Conservation (phyloP, 1,284 basidiomycete species). For the Puccinia triticina region DNA sequence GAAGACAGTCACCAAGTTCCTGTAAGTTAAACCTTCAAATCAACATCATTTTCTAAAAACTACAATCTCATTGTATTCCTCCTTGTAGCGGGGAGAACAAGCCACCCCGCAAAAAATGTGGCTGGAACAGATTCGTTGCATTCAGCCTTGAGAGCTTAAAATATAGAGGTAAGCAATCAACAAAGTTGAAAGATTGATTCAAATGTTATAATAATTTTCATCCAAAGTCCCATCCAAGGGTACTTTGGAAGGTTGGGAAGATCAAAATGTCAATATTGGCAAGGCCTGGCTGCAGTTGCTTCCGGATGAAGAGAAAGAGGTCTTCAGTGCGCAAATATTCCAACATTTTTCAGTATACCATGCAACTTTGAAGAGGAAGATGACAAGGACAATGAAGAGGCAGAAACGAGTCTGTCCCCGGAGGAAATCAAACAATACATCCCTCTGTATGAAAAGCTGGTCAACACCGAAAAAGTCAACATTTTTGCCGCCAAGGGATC, state of each 20-base stretch:
- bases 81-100: constrained; percentile 2
- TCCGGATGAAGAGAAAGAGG: background rate
- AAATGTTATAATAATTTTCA: too few relatives aligned
- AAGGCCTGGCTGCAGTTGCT: background rate
- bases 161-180: background rate
- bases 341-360: background rate
- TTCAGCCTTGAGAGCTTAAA: constrained; percentile 9
- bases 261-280: background rate
- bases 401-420: background rate
- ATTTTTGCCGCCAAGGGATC: background rate
- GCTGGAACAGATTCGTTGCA: background rate
- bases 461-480: background rate
- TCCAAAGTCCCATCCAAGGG: constrained; percentile 1
- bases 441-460: background rate
- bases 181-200: background rate
- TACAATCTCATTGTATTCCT: background rate
- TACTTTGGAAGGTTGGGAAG: background rate
- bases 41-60: background rate
- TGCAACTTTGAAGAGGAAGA: background rate
- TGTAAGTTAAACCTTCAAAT: background rate
- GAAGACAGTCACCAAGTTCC: background rate
- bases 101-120: background rate
- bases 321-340: background rate
- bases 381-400: background rate
- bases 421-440: background rate